Evolutionary conservation across 2,329 filamentous ascomycete genomes (phyloP).

Genomic region (Endoconidiophora polonica): DNA sequence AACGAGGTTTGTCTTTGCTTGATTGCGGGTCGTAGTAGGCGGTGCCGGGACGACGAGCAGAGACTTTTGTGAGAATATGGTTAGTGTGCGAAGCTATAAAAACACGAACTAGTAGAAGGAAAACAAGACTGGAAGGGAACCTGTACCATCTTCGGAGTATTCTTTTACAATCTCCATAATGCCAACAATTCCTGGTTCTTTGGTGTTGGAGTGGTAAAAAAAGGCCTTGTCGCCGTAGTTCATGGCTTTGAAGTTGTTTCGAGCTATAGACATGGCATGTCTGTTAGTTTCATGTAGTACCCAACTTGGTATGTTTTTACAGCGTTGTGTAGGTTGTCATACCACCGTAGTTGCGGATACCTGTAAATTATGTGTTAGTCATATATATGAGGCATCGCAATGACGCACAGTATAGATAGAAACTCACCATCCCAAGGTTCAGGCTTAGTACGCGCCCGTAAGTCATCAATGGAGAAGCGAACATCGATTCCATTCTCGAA

Average conservation of each 20-base stretch:
- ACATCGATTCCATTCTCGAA: slow-evolving; percentile 78
- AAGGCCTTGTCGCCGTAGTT: slow-evolving; percentile 82
- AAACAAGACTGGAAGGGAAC: too few species aligned
- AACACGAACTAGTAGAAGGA: background rate
- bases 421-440: slow-evolving; percentile 80
- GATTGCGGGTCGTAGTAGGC: slow-evolving; percentile 77
- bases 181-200: slow-evolving; percentile 72
- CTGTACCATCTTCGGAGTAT: slow-evolving; percentile 59
- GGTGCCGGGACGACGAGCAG: slow-evolving; percentile 19
- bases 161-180: slow-evolving; percentile 80
- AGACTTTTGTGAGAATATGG: slow-evolving; percentile 16
- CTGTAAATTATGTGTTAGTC: slow-evolving; percentile 17
- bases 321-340: slow-evolving; percentile 1
- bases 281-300: background rate
- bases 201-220: slow-evolving; percentile 94
- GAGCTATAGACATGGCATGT: slow-evolving; percentile 29
- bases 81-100: slow-evolving; percentile 1
- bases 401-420: slow-evolving; percentile 4
- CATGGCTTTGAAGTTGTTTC: slow-evolving; percentile 86
- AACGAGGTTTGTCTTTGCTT: slow-evolving; percentile 37
- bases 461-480: slow-evolving; percentile 84
- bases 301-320: too few species aligned
- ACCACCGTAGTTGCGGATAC: slow-evolving; percentile 35
- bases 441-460: slow-evolving; percentile 53
- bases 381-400: background rate